These are phyloP conservation scores for Mycena galericulata DNA, from an alignment of 768 basidiomycete species.

Conservation along the genomic window DNA sequence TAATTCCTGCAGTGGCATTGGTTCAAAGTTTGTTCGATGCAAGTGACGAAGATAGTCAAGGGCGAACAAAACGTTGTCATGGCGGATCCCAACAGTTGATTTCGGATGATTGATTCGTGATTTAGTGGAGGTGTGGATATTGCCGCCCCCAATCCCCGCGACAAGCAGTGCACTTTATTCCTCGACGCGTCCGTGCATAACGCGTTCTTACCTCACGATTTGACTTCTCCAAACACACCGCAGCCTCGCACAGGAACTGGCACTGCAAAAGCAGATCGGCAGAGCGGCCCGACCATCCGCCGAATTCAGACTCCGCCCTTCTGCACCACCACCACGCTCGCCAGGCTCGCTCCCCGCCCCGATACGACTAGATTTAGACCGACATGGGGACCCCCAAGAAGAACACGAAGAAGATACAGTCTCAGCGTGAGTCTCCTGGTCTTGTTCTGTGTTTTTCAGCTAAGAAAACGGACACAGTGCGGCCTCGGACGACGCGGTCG, in stretches of 20 bases:
- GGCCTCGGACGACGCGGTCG: conserved; percentile 69
- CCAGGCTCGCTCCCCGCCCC: neutral
- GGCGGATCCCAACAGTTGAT: too few species aligned
- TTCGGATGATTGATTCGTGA: too few species aligned
- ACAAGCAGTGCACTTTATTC: too few species aligned
- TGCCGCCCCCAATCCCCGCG: too few species aligned
- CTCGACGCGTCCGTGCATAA: neutral
- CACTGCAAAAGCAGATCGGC: too few species aligned
- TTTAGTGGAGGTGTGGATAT: too few species aligned
- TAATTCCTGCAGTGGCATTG: too few species aligned
- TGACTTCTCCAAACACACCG: too few species aligned
- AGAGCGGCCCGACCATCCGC: conserved; percentile 9
- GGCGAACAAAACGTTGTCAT: too few species aligned
- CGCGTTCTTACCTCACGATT: neutral
- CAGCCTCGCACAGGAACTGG: too few species aligned
- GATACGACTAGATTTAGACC: conserved; percentile 15
- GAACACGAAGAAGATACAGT: conserved; percentile 33
- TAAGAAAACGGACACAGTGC: conserved; percentile 50
- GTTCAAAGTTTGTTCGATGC: too few species aligned
- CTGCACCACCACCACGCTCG: conserved; percentile 26
- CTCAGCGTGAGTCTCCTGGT: conserved; percentile 32
- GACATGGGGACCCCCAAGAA: conserved; percentile 39
- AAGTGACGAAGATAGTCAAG: too few species aligned
- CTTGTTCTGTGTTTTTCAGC: conserved; percentile 42
- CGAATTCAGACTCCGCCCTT: conserved; percentile 23